A percentile compares a stretch with the other conserved stretches of the same genome.
These are phyloP conservation scores for Pyrenochaeta sp. DNA, from an alignment of 2,329 filamentous ascomycete species.

Conservation along the genomic window DNA sequence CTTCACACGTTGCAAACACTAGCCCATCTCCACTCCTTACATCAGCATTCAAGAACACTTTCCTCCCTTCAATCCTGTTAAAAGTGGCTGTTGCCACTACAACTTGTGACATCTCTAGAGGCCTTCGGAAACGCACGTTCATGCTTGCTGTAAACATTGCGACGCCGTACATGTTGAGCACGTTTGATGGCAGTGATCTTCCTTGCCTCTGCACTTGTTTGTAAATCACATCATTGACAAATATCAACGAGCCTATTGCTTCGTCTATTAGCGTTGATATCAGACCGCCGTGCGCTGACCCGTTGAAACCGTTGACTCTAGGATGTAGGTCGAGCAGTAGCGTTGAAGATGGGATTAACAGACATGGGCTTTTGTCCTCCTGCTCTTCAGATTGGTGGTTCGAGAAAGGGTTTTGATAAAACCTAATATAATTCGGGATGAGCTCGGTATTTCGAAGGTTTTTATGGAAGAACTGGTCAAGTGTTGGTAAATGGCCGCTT, in stretches of 20 bases:
- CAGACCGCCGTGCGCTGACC: constrained; percentile 7
- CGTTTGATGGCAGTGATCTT: background rate
- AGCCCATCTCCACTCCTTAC: background rate
- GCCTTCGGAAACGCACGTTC: constrained; percentile 7
- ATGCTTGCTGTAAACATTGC: constrained; percentile 10
- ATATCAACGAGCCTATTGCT: constrained; percentile 9
- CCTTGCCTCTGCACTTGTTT: background rate
- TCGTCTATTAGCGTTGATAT: constrained; percentile 8
- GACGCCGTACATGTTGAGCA: constrained; percentile 5
- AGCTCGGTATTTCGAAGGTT: background rate
- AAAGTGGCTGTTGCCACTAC: constrained; percentile 2
- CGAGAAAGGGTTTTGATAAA: constrained; percentile 11
- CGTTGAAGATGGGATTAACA: constrained; percentile 3
- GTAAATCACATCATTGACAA: constrained; percentile 2
- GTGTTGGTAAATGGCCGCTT: background rate
- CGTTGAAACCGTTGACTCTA: constrained; percentile 8
- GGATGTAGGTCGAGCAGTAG: constrained; percentile 3
- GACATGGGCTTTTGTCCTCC: background rate
- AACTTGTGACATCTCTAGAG: constrained; percentile 5
- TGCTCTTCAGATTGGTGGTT: no score
- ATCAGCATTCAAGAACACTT: constrained; percentile 1
- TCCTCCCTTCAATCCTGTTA: constrained; percentile 4
- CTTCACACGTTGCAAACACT: background rate
- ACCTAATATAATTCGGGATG: background rate
- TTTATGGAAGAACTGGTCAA: no score